These are phyloP conservation scores for Raphanus raphanistrum DNA, from an alignment of 345 rosid species.

Conservation along the genomic window DNA sequence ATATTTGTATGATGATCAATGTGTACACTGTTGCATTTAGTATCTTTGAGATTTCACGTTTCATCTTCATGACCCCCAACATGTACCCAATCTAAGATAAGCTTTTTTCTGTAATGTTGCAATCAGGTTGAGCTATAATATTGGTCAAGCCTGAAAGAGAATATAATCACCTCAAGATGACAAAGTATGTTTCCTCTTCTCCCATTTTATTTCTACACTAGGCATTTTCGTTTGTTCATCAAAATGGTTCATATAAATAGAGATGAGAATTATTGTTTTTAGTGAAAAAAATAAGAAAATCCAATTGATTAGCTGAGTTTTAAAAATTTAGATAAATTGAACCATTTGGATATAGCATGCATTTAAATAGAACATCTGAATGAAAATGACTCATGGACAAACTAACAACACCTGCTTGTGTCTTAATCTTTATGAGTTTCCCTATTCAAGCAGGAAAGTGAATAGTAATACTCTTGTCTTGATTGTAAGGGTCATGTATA, in stretches of 20 bases:
- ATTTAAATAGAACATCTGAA: background rate
- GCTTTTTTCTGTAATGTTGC: background rate
- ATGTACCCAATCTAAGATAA: background rate
- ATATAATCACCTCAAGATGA: background rate
- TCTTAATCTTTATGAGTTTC: background rate
- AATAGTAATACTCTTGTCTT: conserved; percentile 1
- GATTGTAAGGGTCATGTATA: background rate
- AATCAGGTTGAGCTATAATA: background rate
- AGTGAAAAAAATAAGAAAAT: background rate
- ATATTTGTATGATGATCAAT: background rate
- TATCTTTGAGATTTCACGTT: background rate
- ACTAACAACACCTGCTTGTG: background rate
- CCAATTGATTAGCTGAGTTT: background rate
- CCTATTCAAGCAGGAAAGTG: background rate
- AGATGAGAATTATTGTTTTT: background rate
- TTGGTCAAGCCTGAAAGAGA: background rate
- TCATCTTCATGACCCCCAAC: background rate
- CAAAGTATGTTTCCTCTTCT: background rate
- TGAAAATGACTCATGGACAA: background rate
- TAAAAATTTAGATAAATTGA: background rate
- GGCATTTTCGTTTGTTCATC: background rate
- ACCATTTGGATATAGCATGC: background rate
- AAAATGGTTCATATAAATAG: background rate
- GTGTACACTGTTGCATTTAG: background rate
- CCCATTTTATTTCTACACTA: background rate